Percentiles rank a stretch among this genome's conserved stretches.
Conservation (phyloP, 2,329 filamentous ascomycete species). For the Epichloe baconii region DNA sequence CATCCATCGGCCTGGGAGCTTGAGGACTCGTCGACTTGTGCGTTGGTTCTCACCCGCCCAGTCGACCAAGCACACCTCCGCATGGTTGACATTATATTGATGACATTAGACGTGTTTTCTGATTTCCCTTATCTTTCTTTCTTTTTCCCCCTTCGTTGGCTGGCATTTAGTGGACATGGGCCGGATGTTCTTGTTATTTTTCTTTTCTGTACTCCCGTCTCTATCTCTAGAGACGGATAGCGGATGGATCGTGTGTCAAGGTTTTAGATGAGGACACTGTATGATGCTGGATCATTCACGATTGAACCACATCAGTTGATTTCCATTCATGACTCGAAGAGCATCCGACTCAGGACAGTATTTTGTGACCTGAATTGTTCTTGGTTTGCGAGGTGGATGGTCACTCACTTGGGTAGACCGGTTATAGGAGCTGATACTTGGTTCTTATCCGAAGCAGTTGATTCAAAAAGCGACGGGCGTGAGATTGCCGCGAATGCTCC, state of each 20-base stretch:
- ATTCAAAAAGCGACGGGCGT: no score
- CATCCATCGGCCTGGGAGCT: not conserved
- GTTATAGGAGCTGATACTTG: not conserved
- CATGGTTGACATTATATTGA: slow-evolving; percentile 7
- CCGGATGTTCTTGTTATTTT: not conserved
- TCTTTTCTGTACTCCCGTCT: not conserved
- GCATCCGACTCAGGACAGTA: not conserved
- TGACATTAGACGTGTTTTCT: slow-evolving; percentile 6
- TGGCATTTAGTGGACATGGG: slow-evolving; percentile 9
- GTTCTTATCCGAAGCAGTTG: not conserved
- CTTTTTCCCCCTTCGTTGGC: slow-evolving; percentile 5
- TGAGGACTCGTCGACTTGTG: not conserved
- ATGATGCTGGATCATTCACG: not conserved
- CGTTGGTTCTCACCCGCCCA: not conserved
- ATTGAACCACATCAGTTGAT: not conserved
- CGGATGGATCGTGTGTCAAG: slow-evolving; percentile 8
- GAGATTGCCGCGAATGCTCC: not conserved
- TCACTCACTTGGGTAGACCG: not conserved
- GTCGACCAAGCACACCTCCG: not conserved
- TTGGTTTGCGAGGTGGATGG: not conserved
- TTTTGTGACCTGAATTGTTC: not conserved
- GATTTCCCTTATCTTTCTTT: slow-evolving; percentile 1
- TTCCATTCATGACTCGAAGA: not conserved
- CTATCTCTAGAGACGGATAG: not conserved
- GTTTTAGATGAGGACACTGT: slow-evolving; percentile 11